Evolutionary conservation across 345 rosid species (phyloP).

Genomic region (Carallia pectinifolia): DNA sequence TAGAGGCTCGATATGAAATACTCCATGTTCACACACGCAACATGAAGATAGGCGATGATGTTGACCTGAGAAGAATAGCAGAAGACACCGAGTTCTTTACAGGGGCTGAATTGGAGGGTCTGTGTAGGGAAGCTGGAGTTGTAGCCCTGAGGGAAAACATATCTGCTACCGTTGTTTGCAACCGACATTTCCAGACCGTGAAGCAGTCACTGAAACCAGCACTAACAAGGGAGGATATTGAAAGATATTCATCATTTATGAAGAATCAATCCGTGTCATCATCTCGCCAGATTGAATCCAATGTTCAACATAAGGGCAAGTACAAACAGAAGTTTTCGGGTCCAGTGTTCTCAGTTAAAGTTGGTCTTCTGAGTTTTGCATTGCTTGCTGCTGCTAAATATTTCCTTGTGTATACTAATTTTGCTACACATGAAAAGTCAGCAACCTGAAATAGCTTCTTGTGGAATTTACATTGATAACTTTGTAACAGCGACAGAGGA

Average conservation of each 20-base stretch:
- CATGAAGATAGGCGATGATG: slow-evolving; percentile 67
- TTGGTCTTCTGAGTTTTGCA: slow-evolving; percentile 35
- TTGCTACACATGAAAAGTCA: slow-evolving; percentile 15
- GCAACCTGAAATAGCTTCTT: slow-evolving; percentile 26
- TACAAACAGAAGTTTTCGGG: slow-evolving; percentile 14
- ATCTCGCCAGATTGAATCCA: slow-evolving; percentile 6
- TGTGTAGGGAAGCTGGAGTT: slow-evolving; percentile 84
- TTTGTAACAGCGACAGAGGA: no score
- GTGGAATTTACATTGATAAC: neutral
- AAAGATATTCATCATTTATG: slow-evolving; percentile 58
- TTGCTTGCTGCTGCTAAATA: slow-evolving; percentile 37
- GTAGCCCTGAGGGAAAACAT: slow-evolving; percentile 84
- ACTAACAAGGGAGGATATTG: slow-evolving; percentile 56
- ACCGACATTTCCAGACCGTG: slow-evolving; percentile 65
- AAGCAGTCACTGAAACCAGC: slow-evolving; percentile 73
- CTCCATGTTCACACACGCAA: slow-evolving; percentile 70
- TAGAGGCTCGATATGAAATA: slow-evolving; percentile 71
- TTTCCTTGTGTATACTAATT: slow-evolving; percentile 24
- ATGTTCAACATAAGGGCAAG: neutral
- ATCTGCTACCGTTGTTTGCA: slow-evolving; percentile 48
- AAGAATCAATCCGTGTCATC: slow-evolving; percentile 19
- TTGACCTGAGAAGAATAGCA: slow-evolving; percentile 67
- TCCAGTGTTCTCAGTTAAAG: slow-evolving; percentile 25
- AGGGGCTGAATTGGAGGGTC: slow-evolving; percentile 82
- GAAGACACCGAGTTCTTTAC: slow-evolving; percentile 79